These are phyloP conservation scores for Suhomyces sp. DNA, from an alignment of 805 yeast genomes.

Conservation along the genomic window DNA sequence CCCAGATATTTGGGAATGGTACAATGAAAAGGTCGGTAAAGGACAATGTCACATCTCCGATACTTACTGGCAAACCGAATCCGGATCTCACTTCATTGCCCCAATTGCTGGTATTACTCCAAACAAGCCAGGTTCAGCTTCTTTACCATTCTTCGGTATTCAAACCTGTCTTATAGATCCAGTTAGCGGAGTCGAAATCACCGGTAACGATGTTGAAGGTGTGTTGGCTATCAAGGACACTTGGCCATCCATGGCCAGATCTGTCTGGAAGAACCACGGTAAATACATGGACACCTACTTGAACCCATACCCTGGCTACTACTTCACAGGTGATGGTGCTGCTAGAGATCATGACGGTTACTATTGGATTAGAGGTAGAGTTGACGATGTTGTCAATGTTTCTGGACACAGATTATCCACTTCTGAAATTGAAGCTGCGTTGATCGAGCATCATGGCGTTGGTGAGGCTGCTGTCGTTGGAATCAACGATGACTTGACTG, in stretches of 20 bases:
- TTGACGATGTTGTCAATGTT: constrained; percentile 85
- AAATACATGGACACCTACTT: constrained; percentile 78
- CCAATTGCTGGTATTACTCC: constrained; percentile 76
- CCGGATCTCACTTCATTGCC: constrained; percentile 76
- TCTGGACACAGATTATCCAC: constrained; percentile 87
- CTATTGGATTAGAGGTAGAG: constrained; percentile 84
- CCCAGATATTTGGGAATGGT: constrained; percentile 88
- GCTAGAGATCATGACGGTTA: constrained; percentile 82
- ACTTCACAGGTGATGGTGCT: constrained; percentile 89
- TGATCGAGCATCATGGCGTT: constrained; percentile 66
- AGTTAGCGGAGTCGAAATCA: constrained; percentile 64
- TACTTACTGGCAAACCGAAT: constrained; percentile 89
- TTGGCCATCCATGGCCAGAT: constrained; percentile 87
- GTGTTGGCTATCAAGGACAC: constrained; percentile 67
- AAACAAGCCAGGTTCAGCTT: constrained; percentile 82
- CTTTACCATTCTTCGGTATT: constrained; percentile 82
- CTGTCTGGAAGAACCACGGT: constrained; percentile 74
- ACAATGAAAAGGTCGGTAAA: constrained; percentile 67
- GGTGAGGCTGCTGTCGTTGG: constrained; percentile 86
- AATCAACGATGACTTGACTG: constrained; percentile 76
- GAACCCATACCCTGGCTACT: constrained; percentile 76
- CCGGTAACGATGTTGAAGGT: constrained; percentile 74
- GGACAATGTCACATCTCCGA: constrained; percentile 70
- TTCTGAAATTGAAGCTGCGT: constrained; percentile 82
- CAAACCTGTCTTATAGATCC: constrained; percentile 74